These are phyloP conservation scores for Marsdenia floribunda DNA, from an alignment of 257 asterid genomes.

Conservation along the genomic window DNA sequence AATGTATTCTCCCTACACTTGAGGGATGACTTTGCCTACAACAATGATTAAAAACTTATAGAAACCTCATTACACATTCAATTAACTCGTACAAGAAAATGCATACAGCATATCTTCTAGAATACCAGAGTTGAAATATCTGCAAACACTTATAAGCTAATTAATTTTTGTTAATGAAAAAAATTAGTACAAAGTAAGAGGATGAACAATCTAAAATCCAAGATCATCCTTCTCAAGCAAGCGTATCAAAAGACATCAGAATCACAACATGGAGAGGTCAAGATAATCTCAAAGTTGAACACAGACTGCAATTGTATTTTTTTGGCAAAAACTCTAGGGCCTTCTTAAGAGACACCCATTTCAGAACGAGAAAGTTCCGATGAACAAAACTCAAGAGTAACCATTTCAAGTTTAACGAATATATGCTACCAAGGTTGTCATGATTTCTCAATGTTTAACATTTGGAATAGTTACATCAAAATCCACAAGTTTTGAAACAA, in stretches of 20 bases:
- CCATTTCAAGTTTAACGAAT: too few species aligned
- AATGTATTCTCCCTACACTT: constrained; percentile 39
- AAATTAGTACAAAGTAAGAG: neutral
- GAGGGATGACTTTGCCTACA: constrained; percentile 67
- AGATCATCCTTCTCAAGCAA: neutral
- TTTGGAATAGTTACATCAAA: too few species aligned
- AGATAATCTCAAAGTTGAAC: too few species aligned
- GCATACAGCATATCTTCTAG: neutral
- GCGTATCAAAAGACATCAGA: too few species aligned
- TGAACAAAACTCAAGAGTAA: too few species aligned
- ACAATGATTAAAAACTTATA: neutral
- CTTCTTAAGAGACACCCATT: too few species aligned
- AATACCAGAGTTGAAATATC: neutral
- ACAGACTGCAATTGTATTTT: too few species aligned
- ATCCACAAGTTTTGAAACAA: too few species aligned
- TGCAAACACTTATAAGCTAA: neutral
- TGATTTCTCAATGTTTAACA: too few species aligned
- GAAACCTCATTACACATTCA: neutral
- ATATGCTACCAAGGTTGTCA: too few species aligned
- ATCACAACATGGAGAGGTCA: neutral
- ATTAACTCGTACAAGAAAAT: neutral
- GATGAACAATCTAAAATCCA: neutral
- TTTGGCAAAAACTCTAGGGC: too few species aligned
- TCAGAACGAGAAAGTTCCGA: too few species aligned
- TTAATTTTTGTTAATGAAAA: neutral